Evolutionary conservation across 2,329 filamentous ascomycete species (phyloP), one percentile per base, ranked within the genome.

Genomic region (Penicillium sp.): DNA sequence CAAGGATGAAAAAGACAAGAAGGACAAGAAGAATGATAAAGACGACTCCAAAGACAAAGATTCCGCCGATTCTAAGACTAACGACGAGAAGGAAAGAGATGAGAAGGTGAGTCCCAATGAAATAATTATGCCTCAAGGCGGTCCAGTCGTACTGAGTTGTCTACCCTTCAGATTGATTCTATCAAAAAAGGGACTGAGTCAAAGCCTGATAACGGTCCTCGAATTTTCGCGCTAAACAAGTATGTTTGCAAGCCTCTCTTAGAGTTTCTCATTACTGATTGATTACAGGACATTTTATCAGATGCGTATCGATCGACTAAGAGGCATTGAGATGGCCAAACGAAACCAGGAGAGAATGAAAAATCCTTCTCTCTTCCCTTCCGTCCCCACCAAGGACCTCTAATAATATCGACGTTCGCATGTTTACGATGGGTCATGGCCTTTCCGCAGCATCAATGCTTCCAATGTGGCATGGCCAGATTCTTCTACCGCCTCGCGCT

Each of bases 201-300:
- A 24, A 76, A 79, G 38, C 63, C 77, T 19, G 88, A 91, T 63
- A 88, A 91, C 63, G 88, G 90, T 60, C 90, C 92, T 22, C 87
- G 94, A 45, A 85, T 96, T 2, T 99, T 95, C 79, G 87, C 90
- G 67, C 82, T 97, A 61, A 91, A 94, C 73, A 93, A 89, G 91
- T 94, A 79, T 59, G 72, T 67, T 35, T 58, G 10, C 22, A 10
- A 17, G 53, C 64, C 53, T 53, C 55, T 47, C 13, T n/a, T 24
- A 50, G 38, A 26, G 10, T 24, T 26, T n/a, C 45, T 44, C 7
- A 1, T 45, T 33, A 5, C 40, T 61, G 24, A 56, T 58, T 33
- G 60, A 15, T 22, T 50, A 55, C 71, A 95, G 92, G 70, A 85
- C 88, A 28, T 97, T 99, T 78, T 96, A 92, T 74, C 90, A 94